Evolutionary conservation across 2,329 filamentous ascomycete species (phyloP), one percentile per base, ranked within the genome.

Genomic region (Dactylellina drechsleri): DNA sequence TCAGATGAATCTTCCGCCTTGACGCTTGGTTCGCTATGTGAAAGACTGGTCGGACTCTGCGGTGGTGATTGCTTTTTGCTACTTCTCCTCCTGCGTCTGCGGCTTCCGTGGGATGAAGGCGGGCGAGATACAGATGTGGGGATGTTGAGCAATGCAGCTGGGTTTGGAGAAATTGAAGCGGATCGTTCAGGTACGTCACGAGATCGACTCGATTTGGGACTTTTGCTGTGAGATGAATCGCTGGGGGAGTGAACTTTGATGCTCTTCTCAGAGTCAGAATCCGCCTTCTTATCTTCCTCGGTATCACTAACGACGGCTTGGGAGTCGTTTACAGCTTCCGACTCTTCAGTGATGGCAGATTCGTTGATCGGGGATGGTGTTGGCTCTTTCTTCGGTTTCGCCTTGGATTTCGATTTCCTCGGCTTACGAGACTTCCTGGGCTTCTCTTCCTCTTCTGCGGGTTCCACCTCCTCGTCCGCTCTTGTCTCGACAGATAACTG

Each of bases 111-210:
- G 4, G 70, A 74, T 18, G 70, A 74, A 36, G 70, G 70, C 7
- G 70, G 70, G 6, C 70, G 70, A 8, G 70, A 74, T 62, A 74
- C 70, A 26, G 70, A 74, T 23, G 70, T 67, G 40, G 70, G 70
- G 54, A 74, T 74, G 16, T 74, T 74, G 6, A 74, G 52, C 4
- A 74, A 56, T 2, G 64, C 64, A n/a, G 15, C 54, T 1, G 70
- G 70, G 20, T 74, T 74, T 26, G 70, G 70, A 13, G 64, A 67
- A 18, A 43, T 41, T 6, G 70, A 74, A 31, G 62, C 62, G 8
- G 70, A 74, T 26, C 70, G 57, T 40, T 59, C 53, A 4, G 64
- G 54, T 43, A 43, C 64, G 1, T 56, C 49, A 2, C 53, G 66
- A 18, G 23, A 53, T 43, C n/a, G 18, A 16, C 50, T 49, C 26